A percentile compares a stretch with the other conserved stretches of the same genome.
Evolutionary conservation across 805 yeast genomes (phyloP).

Genomic region (Phaffomyces opuntiae): DNA sequence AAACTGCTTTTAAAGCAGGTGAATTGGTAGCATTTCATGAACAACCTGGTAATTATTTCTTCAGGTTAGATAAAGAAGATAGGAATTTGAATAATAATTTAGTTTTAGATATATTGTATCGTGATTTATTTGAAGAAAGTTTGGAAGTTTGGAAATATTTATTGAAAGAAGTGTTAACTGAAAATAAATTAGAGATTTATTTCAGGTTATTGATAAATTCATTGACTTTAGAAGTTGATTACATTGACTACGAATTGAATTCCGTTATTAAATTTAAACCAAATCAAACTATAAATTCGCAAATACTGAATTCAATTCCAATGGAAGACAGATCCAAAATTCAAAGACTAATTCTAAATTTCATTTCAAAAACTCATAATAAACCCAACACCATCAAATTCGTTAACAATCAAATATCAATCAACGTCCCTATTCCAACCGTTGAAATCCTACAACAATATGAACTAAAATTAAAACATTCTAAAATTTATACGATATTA

Average conservation of each 20-base stretch:
- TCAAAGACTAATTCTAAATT: neutral
- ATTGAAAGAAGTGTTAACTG: slow-evolving; percentile 10
- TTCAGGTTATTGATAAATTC: neutral
- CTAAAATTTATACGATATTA: slow-evolving; percentile 39
- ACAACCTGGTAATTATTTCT: slow-evolving; percentile 63
- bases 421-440: slow-evolving; percentile 57
- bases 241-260: slow-evolving; percentile 3
- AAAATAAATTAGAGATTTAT: slow-evolving; percentile 1
- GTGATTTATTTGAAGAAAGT: slow-evolving; percentile 42
- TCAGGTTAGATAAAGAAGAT: slow-evolving; percentile 34
- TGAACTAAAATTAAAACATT: slow-evolving; percentile 31
- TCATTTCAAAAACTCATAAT: neutral
- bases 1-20: slow-evolving; percentile 24
- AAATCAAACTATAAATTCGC: neutral
- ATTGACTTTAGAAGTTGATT: slow-evolving; percentile 4
- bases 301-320: neutral
- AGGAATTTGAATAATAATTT: slow-evolving; percentile 25
- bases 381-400: neutral
- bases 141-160: slow-evolving; percentile 17
- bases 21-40: slow-evolving; percentile 52
- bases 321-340: neutral
- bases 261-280: neutral
- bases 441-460: slow-evolving; percentile 55
- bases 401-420: slow-evolving; percentile 25
- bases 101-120: slow-evolving; percentile 37